phyloP scores from a whole-genome alignment of 2,329 filamentous ascomycete species.

The Hirsutella thompsonii region DNA sequence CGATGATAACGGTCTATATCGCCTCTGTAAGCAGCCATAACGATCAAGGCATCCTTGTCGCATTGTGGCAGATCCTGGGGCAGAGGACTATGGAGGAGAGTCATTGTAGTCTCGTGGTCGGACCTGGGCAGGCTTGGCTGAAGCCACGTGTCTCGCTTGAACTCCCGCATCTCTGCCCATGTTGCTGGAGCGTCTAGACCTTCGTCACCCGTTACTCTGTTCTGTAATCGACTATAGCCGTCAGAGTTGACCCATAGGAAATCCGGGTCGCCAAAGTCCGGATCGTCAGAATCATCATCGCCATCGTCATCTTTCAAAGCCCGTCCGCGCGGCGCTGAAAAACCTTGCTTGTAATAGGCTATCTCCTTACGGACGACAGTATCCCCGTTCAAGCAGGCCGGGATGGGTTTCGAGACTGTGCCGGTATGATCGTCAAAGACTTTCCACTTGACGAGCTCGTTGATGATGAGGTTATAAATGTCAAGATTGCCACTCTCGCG shows the following conservation, averaged over 20 bases:
- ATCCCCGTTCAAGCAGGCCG: slow-evolving; percentile 18
- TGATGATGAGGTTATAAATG: slow-evolving; percentile 20
- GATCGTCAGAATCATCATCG: slow-evolving; percentile 2
- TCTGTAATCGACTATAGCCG: background rate
- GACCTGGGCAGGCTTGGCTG: background rate
- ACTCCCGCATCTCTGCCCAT: slow-evolving; percentile 1
- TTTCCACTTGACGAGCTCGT: slow-evolving; percentile 10
- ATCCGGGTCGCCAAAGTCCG: background rate
- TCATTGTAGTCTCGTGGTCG: slow-evolving; percentile 3
- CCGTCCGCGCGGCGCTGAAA: background rate
- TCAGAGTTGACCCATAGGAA: background rate
- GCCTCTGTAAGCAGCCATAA: slow-evolving; percentile 22
- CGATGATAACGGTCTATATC: slow-evolving; percentile 25
- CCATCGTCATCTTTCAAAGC: slow-evolving; percentile 1
- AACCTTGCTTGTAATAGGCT: background rate
- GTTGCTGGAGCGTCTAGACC: slow-evolving; percentile 7
- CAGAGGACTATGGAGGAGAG: slow-evolving; percentile 16
- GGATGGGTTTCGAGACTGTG: slow-evolving; percentile 5
- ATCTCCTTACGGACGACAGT: slow-evolving; percentile 13
- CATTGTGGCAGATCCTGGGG: slow-evolving; percentile 20
- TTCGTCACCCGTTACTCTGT: slow-evolving; percentile 18
- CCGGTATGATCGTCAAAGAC: slow-evolving; percentile 23
- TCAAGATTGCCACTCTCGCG: slow-evolving; percentile 11
- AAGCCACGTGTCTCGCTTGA: background rate
- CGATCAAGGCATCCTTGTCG: slow-evolving; percentile 24